phyloP scores from a whole-genome alignment of 2,329 filamentous ascomycete genomes.

The Colletotrichum musicola region DNA sequence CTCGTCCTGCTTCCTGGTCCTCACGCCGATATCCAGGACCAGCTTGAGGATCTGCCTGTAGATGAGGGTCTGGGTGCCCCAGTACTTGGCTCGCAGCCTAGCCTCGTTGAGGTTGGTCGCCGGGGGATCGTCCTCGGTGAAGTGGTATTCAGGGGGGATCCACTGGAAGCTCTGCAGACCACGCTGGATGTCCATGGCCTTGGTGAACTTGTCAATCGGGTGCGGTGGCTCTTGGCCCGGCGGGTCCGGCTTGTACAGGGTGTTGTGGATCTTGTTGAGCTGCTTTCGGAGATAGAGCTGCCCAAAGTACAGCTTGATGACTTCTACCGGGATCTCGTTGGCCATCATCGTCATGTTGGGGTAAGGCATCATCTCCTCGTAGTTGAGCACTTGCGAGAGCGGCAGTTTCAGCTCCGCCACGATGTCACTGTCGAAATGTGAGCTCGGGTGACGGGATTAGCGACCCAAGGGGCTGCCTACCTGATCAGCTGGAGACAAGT shows the following conservation, averaged over 20 bases:
- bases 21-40: conserved; percentile 62
- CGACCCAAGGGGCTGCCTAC: conserved; percentile 55
- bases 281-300: conserved; percentile 75
- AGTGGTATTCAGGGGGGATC: conserved; percentile 66
- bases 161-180: conserved; percentile 52
- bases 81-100: conserved; percentile 92
- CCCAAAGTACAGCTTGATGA: conserved; percentile 71
- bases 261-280: conserved; percentile 72
- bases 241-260: conserved; percentile 61
- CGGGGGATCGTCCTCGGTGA: conserved; percentile 76
- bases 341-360: conserved; percentile 66
- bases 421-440: conserved; percentile 74
- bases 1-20: conserved; percentile 47
- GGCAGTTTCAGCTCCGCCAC: conserved; percentile 83
- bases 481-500: conserved; percentile 93
- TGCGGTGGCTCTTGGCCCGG: conserved; percentile 44
- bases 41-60: conserved; percentile 80
- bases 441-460: conserved; percentile 15
- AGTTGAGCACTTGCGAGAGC: conserved; percentile 71
- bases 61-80: conserved; percentile 90
- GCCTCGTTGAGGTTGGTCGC: conserved; percentile 83
- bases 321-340: conserved; percentile 57
- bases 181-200: conserved; percentile 52
- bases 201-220: conserved; percentile 55
- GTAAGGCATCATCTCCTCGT: conserved; percentile 74